Conservation (phyloP, 2,329 filamentous ascomycete genomes). For the Claviceps pazoutovae region DNA sequence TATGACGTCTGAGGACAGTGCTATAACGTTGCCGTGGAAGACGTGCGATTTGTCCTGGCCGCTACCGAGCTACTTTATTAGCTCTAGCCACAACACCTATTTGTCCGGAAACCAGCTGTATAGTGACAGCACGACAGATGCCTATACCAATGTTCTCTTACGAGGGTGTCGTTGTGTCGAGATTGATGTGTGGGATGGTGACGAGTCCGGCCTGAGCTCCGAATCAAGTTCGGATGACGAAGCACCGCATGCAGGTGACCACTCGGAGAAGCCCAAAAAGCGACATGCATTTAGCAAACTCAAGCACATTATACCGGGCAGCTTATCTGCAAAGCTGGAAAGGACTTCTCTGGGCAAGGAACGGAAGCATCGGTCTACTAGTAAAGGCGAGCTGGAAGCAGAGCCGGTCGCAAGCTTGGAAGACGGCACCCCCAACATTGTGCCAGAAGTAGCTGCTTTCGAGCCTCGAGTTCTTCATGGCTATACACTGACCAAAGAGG, state of each 20-base stretch:
- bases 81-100: constrained; percentile 91
- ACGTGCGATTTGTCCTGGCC: constrained; percentile 54
- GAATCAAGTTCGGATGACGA: constrained; percentile 35
- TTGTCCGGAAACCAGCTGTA: constrained; percentile 78
- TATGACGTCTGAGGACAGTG: constrained; percentile 37
- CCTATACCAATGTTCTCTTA: constrained; percentile 72
- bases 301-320: constrained; percentile 38
- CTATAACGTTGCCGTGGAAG: constrained; percentile 26
- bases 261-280: constrained; percentile 34
- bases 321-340: constrained; percentile 30
- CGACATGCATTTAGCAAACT: constrained; percentile 50
- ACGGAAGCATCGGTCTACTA: constrained; percentile 18
- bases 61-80: constrained; percentile 83
- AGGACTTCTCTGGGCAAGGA: constrained; percentile 33
- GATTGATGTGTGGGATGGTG: constrained; percentile 90
- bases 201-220: constrained; percentile 56
- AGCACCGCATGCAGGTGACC: constrained; percentile 25
- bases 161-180: constrained; percentile 84
- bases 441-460: constrained; percentile 19
- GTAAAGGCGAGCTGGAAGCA: constrained; percentile 4
- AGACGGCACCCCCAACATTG: constrained; percentile 7
- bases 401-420: not conserved
- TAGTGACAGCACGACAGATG: constrained; percentile 73
- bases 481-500: constrained; percentile 79
- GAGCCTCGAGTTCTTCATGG: constrained; percentile 78